These are phyloP conservation scores for Glaciozyma martinii DNA, from an alignment of 768 basidiomycete species.

Conservation along the genomic window DNA sequence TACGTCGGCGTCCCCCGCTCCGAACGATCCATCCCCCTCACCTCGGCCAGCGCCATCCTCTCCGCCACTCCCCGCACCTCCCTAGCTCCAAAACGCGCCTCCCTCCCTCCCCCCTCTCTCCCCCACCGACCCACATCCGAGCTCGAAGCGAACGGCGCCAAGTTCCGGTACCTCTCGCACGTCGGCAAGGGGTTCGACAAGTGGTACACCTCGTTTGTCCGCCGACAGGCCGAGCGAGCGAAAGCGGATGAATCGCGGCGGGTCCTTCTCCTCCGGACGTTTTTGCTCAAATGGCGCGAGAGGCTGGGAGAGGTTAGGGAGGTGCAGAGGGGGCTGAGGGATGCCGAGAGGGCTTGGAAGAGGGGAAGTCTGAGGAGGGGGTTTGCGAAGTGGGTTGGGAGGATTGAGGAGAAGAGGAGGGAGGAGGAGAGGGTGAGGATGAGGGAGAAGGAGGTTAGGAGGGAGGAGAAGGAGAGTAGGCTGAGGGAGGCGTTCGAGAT, in stretches of 20 bases:
- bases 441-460: background rate
- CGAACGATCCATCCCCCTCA: background rate
- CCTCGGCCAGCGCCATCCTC: background rate
- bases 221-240: background rate
- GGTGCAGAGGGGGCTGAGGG: background rate
- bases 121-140: background rate
- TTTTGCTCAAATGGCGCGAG: constrained; percentile 2
- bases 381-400: background rate
- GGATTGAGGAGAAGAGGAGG: background rate
- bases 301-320: background rate
- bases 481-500: constrained; percentile 4
- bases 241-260: background rate
- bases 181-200: background rate
- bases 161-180: constrained; percentile 1
- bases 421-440: constrained; percentile 5
- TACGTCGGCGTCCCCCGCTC: constrained; percentile 18
- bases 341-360: background rate
- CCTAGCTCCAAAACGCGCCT: background rate
- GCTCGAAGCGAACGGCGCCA: constrained; percentile 6
- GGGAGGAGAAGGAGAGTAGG: background rate
- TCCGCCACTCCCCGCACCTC: background rate
- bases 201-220: background rate
- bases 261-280: constrained; percentile 10
- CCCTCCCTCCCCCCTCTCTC: background rate
- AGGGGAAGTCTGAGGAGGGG: background rate